Evolutionary conservation across 2,329 filamentous ascomycete genomes (phyloP).

Genomic region (Penicillium sp.): DNA sequence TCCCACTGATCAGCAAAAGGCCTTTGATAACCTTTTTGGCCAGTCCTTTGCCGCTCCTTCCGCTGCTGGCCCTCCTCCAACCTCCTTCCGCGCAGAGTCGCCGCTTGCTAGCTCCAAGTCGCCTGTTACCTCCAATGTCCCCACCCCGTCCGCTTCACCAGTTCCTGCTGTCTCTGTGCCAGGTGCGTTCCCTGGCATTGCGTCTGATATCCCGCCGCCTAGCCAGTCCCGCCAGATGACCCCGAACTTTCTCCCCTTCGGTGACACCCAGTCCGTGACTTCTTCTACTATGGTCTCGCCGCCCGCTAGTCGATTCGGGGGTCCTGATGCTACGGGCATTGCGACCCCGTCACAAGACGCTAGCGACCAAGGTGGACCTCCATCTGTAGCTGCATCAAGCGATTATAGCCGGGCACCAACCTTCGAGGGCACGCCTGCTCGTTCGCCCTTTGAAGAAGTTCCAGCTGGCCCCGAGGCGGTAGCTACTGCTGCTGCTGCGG

Average conservation of each 20-base stretch:
- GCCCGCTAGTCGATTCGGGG: constrained; percentile 66
- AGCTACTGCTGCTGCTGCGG: not conserved
- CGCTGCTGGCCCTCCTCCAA: constrained; percentile 54
- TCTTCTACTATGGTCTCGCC: constrained; percentile 80
- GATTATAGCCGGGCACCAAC: constrained; percentile 26
- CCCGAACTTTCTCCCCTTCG: constrained; percentile 74
- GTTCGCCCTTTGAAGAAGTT: constrained; percentile 42
- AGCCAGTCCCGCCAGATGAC: constrained; percentile 77
- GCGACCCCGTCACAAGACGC: constrained; percentile 50
- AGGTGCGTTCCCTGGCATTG: constrained; percentile 30
- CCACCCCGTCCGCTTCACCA: constrained; percentile 67
- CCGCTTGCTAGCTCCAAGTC: constrained; percentile 49
- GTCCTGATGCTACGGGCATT: constrained; percentile 50
- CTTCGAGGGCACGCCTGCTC: constrained; percentile 22
- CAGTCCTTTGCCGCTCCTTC: constrained; percentile 61
- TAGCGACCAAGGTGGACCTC: constrained; percentile 41
- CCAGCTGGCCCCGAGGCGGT: constrained; percentile 22
- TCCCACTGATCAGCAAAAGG: constrained; percentile 60
- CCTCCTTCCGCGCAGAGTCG: constrained; percentile 64
- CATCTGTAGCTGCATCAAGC: constrained; percentile 27
- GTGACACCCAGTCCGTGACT: constrained; percentile 68
- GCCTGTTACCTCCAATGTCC: constrained; percentile 53
- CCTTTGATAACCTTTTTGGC: constrained; percentile 87
- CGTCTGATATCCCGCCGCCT: constrained; percentile 58
- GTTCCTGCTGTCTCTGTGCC: constrained; percentile 47